Conservation (phyloP, 2,329 filamentous ascomycete genomes). For the Leptosphaerulina australis region DNA sequence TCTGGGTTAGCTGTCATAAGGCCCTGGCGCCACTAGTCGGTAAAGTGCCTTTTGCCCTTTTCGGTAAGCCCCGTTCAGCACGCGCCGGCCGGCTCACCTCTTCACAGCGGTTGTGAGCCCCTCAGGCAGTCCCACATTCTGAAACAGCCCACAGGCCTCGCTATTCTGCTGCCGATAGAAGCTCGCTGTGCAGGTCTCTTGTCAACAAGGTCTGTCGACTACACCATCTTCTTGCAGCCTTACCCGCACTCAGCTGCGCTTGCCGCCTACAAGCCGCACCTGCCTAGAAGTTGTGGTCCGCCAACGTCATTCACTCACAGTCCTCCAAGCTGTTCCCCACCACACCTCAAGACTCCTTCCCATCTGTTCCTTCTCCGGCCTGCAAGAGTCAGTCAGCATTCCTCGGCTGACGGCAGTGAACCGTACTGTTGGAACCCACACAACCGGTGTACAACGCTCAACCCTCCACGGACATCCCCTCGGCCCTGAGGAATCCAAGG, state of each 20-base stretch:
- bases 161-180: slow-evolving; percentile 16
- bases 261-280: slow-evolving; percentile 32
- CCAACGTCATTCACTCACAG: slow-evolving; percentile 38
- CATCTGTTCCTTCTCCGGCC: slow-evolving; percentile 5
- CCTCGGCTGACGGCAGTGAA: slow-evolving; percentile 41
- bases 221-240: slow-evolving; percentile 9
- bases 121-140: slow-evolving; percentile 31
- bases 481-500: slow-evolving; percentile 16
- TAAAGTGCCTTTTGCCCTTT: slow-evolving; percentile 27
- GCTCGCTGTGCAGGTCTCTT: slow-evolving; percentile 1
- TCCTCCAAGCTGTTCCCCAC: slow-evolving; percentile 17
- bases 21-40: slow-evolving; percentile 21
- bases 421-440: slow-evolving; percentile 37
- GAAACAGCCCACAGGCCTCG: slow-evolving; percentile 32
- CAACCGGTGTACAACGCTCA: slow-evolving; percentile 31
- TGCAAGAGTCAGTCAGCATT: slow-evolving; percentile 32
- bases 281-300: slow-evolving; percentile 33
- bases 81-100: slow-evolving; percentile 30
- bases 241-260: slow-evolving; percentile 22
- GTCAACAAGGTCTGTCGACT: slow-evolving; percentile 3
- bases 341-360: neutral
- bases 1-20: slow-evolving; percentile 14
- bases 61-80: slow-evolving; percentile 41
- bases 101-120: slow-evolving; percentile 32
- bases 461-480: slow-evolving; percentile 24